Percentiles rank a stretch among this genome's conserved stretches.
These are phyloP conservation scores for Bocquillonia castaneifolia DNA, from an alignment of 441 rosid species.

Conservation along the genomic window DNA sequence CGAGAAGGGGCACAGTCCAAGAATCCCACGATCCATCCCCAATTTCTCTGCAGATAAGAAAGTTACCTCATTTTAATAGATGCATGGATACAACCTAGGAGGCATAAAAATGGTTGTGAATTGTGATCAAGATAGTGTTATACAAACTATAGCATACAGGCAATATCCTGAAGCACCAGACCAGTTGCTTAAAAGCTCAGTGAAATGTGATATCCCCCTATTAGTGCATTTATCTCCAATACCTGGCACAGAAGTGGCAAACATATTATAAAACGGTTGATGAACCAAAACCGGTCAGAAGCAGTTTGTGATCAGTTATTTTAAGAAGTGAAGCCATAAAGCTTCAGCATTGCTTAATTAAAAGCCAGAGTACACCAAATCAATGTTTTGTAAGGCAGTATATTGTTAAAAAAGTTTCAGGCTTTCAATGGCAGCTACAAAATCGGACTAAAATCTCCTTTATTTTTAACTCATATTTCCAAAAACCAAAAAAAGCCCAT, in stretches of 20 bases:
- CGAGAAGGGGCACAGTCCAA: constrained; percentile 73
- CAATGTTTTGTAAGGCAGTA: too few species aligned
- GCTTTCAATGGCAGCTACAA: too few species aligned
- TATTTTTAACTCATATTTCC: too few species aligned
- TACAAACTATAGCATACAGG: constrained; percentile 44
- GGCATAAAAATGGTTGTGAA: background rate
- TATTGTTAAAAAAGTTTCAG: too few species aligned
- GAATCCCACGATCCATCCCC: constrained; percentile 93
- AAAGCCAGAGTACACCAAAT: too few species aligned
- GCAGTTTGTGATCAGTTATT: background rate
- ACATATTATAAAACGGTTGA: background rate
- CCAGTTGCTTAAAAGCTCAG: constrained; percentile 57
- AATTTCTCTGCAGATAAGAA: constrained; percentile 48
- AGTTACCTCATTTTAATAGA: background rate
- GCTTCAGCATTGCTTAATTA: too few species aligned
- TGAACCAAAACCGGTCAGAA: too few species aligned
- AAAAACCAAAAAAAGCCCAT: too few species aligned
- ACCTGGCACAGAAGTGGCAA: constrained; percentile 37
- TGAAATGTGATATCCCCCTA: constrained; percentile 50
- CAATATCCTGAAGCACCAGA: constrained; percentile 71
- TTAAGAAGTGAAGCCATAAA: background rate
- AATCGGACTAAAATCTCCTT: too few species aligned
- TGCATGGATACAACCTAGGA: background rate
- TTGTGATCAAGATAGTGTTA: background rate
- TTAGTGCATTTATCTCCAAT: constrained; percentile 62